Base-by-base conservation (phyloP, 2,329 filamentous ascomycete species). In the Colletotrichum horii region DNA sequence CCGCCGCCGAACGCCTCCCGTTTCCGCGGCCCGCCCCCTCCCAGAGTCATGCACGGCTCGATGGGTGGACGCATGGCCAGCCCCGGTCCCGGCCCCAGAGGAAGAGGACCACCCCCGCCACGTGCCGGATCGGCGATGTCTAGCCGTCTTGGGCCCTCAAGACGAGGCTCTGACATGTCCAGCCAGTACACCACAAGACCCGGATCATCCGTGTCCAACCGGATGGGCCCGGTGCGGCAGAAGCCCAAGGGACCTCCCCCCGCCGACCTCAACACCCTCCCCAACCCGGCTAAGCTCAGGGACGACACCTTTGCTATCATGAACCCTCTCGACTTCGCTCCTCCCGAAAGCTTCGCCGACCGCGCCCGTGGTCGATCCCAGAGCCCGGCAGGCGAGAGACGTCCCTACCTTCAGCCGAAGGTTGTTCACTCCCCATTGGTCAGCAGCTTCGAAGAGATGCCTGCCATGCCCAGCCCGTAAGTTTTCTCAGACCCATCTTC, bases 381-480 rank as follows among this genome's bases (percentile, higher is more conserved):
- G 80, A 93, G 91, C 80, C 92, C 92, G 14, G 83, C 91, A 8
- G 91, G 92, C 66, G 92, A 93, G 82, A 88, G 91, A 78, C 85
- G 93, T 38, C 92, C 95, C 2, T 99, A 95, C 86, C 93, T 92
- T 72, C 48, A 58, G 24, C 93, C 94, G n/a, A 88, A 89, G 48
- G 89, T 96, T 3, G 90, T 91, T 34, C 93, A 95, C 82, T 94
- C 93, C n/a, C 96, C 96, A 1, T 89, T 98, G 52, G 93, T 90
- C 28, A 95, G 94, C 75, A 90, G 96, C 7, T 98, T 96, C 84
- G 96, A 98, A 72, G 96, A 98, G 75, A 92, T 98, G 77, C 86
- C 93, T 15, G 90, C 91, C 11, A 92, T 99, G 78, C 97, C 97
- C 48, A 98, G 96, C 89, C 96, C 97, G 92, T 96, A 92, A 94